Base-by-base conservation (phyloP, 2,329 filamentous ascomycete species). In the Mollisia scopiformis region DNA sequence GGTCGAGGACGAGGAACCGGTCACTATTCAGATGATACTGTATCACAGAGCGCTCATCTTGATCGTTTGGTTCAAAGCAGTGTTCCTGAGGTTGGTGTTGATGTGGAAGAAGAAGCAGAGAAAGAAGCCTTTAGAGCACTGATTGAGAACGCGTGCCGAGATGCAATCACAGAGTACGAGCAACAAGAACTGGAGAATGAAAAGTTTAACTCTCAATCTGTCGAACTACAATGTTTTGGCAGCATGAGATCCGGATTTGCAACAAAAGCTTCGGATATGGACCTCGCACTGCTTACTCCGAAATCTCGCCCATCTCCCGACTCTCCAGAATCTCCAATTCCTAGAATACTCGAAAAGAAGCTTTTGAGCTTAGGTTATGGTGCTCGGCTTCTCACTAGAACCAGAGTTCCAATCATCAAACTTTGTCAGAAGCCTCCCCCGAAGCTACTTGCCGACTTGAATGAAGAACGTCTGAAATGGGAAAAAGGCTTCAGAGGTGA, bases 191-290 rank as follows among this genome's bases (percentile, higher is more conserved):
- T 76, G 4, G 61, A 63, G 0, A 76, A 82, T 8, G 73, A 78
- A 49, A 69, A 74, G 6, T 87, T 90, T 59, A 76, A 81, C 16
- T 71, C 81, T 25, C 71, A 77, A 10, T 84, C 83, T 55, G 83
- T 94, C n/a, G 80, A 86, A 56, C 79, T 96, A 14, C 86, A 86
- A 68, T 92, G 89, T 69, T 96, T 95, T 71, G 93, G 92, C 5
- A 96, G 92, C 72, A 80, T 96, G 50, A 85, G 86, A 21, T 93
- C 92, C 13, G 93, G 93, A 0, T 96, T 96, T 75, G 93, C 91
- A 3, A 92, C 91, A 11, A 90, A 90, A 69, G 86, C 87, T n/a
- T 94, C 93, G 1, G 93, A 97, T 70, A 92, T 97, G 89, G 93
- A 97, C 74, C 83, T 97, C 30, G 90, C 89, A 8, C 83, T 96